Evolutionary conservation across 2,329 filamentous ascomycete genomes (phyloP).

Genomic region (Dactylellina sp.): DNA sequence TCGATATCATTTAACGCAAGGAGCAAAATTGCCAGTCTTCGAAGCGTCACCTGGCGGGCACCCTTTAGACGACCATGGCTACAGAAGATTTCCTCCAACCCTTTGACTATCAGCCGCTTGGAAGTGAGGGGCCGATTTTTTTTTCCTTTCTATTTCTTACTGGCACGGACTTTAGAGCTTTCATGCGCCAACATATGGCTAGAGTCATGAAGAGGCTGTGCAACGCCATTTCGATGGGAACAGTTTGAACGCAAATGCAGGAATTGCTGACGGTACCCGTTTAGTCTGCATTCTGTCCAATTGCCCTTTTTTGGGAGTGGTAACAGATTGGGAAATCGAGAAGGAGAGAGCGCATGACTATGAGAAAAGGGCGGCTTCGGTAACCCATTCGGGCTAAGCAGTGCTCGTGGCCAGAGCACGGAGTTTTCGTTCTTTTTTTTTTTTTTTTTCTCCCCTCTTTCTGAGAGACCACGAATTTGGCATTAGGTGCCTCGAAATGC

Average conservation of each 20-base stretch:
- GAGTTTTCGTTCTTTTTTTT: neutral
- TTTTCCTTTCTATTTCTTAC: neutral
- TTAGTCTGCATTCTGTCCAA: neutral
- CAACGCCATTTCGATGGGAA: conserved; percentile 7
- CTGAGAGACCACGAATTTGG: too few relatives aligned
- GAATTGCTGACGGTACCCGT: neutral
- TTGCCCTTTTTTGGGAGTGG: neutral
- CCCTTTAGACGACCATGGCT: conserved; percentile 37
- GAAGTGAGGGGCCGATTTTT: conserved; percentile 9
- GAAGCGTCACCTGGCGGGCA: conserved; percentile 28
- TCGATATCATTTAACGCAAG: conserved; percentile 19
- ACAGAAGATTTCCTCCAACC: conserved; percentile 47
- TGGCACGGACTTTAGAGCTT: conserved; percentile 17
- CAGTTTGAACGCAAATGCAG: conserved; percentile 15
- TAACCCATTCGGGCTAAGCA: neutral
- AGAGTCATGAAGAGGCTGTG: conserved; percentile 10
- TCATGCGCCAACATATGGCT: neutral
- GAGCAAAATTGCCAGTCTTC: conserved; percentile 44
- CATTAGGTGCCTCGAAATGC: neutral
- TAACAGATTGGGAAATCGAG: neutral
- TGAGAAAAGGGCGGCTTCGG: conserved; percentile 7
- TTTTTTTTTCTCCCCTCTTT: too few relatives aligned
- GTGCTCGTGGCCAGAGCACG: neutral
- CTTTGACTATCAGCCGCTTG: conserved; percentile 21
- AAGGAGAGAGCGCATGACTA: neutral